These are phyloP conservation scores for Monosporascus sp. DNA, from an alignment of 2,329 filamentous ascomycete species.

Conservation along the genomic window DNA sequence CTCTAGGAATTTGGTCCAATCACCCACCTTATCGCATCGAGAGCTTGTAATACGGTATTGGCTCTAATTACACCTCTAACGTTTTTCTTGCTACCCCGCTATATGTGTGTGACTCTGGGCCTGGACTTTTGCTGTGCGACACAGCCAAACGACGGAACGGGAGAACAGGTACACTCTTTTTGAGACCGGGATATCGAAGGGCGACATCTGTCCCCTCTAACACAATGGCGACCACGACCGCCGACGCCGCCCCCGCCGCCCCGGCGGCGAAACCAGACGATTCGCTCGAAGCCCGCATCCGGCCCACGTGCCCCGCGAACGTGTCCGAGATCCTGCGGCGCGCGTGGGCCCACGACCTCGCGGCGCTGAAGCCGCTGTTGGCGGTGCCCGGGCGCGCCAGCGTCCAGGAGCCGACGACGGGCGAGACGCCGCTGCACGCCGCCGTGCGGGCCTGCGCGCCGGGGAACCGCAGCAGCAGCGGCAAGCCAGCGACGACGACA, in stretches of 20 bases:
- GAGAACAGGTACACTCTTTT: too few relatives aligned
- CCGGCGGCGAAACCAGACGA: conserved; percentile 31
- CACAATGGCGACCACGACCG: too few relatives aligned
- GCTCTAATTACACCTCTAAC: conserved; percentile 20
- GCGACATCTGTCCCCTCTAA: too few relatives aligned
- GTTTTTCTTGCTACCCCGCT: too few relatives aligned
- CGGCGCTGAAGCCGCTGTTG: conserved; percentile 65
- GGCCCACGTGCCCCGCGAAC: conserved; percentile 45
- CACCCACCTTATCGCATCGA: conserved; percentile 36
- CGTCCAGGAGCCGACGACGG: conserved; percentile 78
- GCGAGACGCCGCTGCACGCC: conserved; percentile 83
- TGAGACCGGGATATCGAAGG: too few relatives aligned
- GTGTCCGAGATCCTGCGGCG: conserved; percentile 48
- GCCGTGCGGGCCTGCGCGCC: conserved; percentile 73
- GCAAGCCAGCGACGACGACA: neutral
- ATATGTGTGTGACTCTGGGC: too few relatives aligned
- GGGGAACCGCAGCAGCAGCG: conserved; percentile 10
- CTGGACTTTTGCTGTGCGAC: too few relatives aligned
- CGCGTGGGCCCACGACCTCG: conserved; percentile 57
- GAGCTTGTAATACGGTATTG: conserved; percentile 44
- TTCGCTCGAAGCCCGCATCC: conserved; percentile 49
- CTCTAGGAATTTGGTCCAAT: too few relatives aligned
- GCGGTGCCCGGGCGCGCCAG: conserved; percentile 60
- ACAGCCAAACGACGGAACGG: too few relatives aligned
- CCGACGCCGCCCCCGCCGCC: neutral